Evolutionary conservation across 2,329 filamentous ascomycete genomes (phyloP).

Genomic region (Beauveria sp.): DNA sequence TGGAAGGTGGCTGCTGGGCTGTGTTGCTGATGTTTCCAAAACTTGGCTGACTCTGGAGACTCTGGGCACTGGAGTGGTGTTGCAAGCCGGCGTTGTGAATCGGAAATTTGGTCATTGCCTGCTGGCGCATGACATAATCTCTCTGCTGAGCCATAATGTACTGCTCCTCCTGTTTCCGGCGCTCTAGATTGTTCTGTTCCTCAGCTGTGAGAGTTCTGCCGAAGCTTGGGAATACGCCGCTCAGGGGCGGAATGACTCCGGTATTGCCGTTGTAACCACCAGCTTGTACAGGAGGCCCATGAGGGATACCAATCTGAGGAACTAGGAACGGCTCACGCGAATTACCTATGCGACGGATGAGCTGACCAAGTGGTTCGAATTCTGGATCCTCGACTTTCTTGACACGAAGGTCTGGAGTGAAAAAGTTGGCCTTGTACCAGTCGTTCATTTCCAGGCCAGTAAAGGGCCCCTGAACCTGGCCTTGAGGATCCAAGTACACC

Average conservation of each 20-base stretch:
- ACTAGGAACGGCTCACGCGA: slow-evolving; percentile 96
- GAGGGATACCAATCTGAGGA: slow-evolving; percentile 89
- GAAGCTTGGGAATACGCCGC: slow-evolving; percentile 90
- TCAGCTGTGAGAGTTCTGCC: slow-evolving; percentile 90
- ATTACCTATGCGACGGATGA: slow-evolving; percentile 93
- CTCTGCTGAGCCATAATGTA: slow-evolving; percentile 94
- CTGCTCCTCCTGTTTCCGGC: slow-evolving; percentile 96
- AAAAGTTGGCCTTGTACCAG: slow-evolving; percentile 99
- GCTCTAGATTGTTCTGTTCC: slow-evolving; percentile 94
- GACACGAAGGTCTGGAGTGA: slow-evolving; percentile 86
- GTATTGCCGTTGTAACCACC: slow-evolving; percentile 45
- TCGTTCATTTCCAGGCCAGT: slow-evolving; percentile 98
- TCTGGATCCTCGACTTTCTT: slow-evolving; percentile 91
- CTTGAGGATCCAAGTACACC: slow-evolving; percentile 95
- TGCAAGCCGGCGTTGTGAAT: slow-evolving; percentile 55
- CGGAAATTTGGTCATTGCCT: slow-evolving; percentile 67
- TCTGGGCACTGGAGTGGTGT: slow-evolving; percentile 91
- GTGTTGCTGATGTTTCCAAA: slow-evolving; percentile 93
- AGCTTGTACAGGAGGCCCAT: slow-evolving; percentile 60
- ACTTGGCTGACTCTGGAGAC: slow-evolving; percentile 92
- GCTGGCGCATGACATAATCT: slow-evolving; percentile 83
- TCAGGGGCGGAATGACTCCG: slow-evolving; percentile 77
- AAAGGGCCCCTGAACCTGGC: slow-evolving; percentile 86
- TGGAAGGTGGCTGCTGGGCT: slow-evolving; percentile 44
- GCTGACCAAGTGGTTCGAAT: slow-evolving; percentile 88